Conservation (phyloP, 306 rosid genomes). For the Casuarina glauca region DNA sequence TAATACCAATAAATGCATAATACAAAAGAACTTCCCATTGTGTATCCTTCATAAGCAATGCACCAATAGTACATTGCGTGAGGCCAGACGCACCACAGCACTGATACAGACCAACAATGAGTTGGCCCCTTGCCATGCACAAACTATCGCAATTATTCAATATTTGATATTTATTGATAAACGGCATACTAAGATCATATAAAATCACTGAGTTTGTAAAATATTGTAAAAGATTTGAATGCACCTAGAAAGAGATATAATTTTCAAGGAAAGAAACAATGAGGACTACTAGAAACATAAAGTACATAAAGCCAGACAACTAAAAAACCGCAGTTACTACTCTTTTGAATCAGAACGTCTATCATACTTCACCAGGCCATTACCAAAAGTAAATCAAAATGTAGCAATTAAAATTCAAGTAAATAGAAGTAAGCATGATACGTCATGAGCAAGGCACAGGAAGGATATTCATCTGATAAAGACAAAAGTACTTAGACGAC, state of each 20-base stretch:
- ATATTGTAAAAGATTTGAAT: background rate
- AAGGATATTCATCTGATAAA: background rate
- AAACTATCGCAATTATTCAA: background rate
- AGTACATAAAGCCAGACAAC: background rate
- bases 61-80: background rate
- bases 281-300: background rate
- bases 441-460: background rate
- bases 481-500: conserved; percentile 5
- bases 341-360: no score
- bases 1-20: no score
- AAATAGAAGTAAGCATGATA: background rate
- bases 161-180: background rate
- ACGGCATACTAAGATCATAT: background rate
- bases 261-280: background rate
- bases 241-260: background rate
- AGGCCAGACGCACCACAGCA: background rate
- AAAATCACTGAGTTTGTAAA: background rate
- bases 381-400: background rate
- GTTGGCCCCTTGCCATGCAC: background rate
- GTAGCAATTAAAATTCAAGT: background rate
- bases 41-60: background rate
- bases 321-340: background rate
- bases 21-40: no score
- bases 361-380: background rate
- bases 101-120: background rate